phyloP scores from a whole-genome alignment of 139 green algal genomes.

The Nannochloris sp. region DNA sequence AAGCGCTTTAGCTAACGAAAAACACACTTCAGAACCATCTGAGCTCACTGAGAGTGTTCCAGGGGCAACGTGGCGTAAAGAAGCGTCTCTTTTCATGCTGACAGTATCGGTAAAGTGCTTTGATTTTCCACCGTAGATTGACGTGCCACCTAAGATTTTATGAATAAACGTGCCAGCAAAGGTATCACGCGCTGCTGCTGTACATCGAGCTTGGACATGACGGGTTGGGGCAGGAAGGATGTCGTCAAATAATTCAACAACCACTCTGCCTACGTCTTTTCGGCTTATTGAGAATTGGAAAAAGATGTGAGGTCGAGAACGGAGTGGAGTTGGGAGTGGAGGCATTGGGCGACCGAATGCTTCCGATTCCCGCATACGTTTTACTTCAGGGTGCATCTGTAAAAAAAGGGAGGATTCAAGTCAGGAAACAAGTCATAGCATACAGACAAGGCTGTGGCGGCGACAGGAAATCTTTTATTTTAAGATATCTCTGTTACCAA shows the following conservation, averaged over 20 bases:
- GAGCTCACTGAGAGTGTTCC: conserved; percentile 45
- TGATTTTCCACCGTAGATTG: conserved; percentile 39
- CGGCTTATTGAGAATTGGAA: conserved; percentile 36
- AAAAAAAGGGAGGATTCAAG: not conserved
- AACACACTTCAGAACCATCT: conserved; percentile 40
- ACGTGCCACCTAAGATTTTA: conserved; percentile 51
- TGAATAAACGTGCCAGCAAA: conserved; percentile 42
- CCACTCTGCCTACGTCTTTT: conserved; percentile 41
- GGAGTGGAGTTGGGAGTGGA: conserved; percentile 38
- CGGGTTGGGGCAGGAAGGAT: conserved; percentile 34
- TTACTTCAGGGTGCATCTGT: no score
- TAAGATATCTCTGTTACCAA: no score
- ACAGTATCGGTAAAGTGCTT: conserved; percentile 8
- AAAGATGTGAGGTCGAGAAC: conserved; percentile 47
- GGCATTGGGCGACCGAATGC: no score
- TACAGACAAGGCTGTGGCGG: no score
- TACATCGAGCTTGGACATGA: conserved; percentile 53
- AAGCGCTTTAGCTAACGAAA: conserved; percentile 39
- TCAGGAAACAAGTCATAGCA: no score
- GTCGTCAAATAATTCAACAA: conserved; percentile 70
- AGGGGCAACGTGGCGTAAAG: conserved; percentile 32
- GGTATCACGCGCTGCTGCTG: conserved; percentile 34
- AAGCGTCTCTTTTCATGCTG: conserved; percentile 15
- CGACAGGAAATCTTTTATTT: no score
- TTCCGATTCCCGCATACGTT: no score